phyloP scores from a whole-genome alignment of 1,284 basidiomycete genomes.

The Prillingera fragicola region DNA sequence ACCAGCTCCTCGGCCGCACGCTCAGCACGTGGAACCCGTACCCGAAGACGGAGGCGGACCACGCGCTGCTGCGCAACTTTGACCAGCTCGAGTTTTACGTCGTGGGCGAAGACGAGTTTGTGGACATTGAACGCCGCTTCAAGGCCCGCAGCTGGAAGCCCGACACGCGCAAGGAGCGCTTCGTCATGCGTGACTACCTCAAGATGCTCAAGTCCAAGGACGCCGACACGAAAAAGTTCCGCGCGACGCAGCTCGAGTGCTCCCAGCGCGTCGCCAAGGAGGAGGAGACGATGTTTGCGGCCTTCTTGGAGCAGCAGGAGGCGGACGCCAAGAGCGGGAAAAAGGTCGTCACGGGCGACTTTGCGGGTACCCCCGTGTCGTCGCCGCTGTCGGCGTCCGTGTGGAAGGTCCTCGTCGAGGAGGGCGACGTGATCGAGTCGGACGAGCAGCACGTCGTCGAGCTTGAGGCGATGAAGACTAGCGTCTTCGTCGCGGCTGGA shows the following conservation, averaged over 20 bases:
- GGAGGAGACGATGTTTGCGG: slow-evolving; percentile 26
- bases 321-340: slow-evolving; percentile 11
- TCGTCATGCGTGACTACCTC: slow-evolving; percentile 21
- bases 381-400: slow-evolving; percentile 56
- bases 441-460: slow-evolving; percentile 55
- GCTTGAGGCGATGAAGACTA: slow-evolving; percentile 67
- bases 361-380: slow-evolving; percentile 23
- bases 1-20: slow-evolving; percentile 55
- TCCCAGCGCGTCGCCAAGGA: slow-evolving; percentile 20
- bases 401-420: slow-evolving; percentile 55
- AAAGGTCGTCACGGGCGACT: background rate
- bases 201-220: slow-evolving; percentile 6
- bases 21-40: slow-evolving; percentile 33
- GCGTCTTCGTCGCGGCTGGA: slow-evolving; percentile 28
- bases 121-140: slow-evolving; percentile 56
- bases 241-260: slow-evolving; percentile 33
- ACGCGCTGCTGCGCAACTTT: slow-evolving; percentile 61
- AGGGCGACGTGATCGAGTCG: slow-evolving; percentile 51
- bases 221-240: slow-evolving; percentile 52
- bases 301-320: slow-evolving; percentile 13
- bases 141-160: slow-evolving; percentile 57
- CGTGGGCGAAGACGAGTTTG: slow-evolving; percentile 28
- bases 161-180: slow-evolving; percentile 44
- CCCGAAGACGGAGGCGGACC: too few species aligned
- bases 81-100: slow-evolving; percentile 55